Base-by-base conservation (phyloP, 352 stramenopile genomes). In the Pythium phragmitis region DNA sequence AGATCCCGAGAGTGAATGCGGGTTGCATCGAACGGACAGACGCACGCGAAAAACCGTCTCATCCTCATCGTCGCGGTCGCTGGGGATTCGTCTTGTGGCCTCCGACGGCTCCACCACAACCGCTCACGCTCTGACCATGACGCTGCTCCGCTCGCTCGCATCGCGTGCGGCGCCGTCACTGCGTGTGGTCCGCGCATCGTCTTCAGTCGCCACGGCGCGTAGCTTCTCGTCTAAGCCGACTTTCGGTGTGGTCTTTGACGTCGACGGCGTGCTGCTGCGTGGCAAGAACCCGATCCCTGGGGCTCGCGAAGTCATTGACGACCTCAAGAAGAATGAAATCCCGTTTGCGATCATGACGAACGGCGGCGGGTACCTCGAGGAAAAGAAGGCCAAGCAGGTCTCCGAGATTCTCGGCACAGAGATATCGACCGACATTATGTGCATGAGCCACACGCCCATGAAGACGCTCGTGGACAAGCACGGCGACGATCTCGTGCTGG, bases 311-410 rank as follows among this genome's bases (percentile, higher is more conserved):
- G 84, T 93, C 52, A 68, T 94, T n/a, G 58, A 87, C 42, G 80
- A 90, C 36, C 73, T 94, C 41, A 50, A 82, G 41, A 69, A 74
- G 39, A 73, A 76, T 42, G 61, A 83, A 42, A 85, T 85, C 49
- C 86, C 86, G 63, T 92, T 84, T 53, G 82, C 83, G 43, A 91
- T 94, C 69, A 92, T 94, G 86, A 94, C 86, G 49, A 94, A 94
- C 54, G 86, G 84, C 51, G 86, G 86, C 41, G 86, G 86, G n/a
- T 91, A 91, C 70, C 68, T 72, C 3, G 86, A 94, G 61, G 67
- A 73, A n/a, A 90, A 80, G 57, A 94, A 93, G 64, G 83, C 86
- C 39, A 59, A 62, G 33, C 80, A 92, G 67, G 76, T 94, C 30
- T 85, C 84, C 36, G 43, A 82, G 54, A 90, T 92, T 56, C 45